These are phyloP conservation scores for Debaryomyces sp. DNA, from an alignment of 1,139 yeast species.

Conservation along the genomic window DNA sequence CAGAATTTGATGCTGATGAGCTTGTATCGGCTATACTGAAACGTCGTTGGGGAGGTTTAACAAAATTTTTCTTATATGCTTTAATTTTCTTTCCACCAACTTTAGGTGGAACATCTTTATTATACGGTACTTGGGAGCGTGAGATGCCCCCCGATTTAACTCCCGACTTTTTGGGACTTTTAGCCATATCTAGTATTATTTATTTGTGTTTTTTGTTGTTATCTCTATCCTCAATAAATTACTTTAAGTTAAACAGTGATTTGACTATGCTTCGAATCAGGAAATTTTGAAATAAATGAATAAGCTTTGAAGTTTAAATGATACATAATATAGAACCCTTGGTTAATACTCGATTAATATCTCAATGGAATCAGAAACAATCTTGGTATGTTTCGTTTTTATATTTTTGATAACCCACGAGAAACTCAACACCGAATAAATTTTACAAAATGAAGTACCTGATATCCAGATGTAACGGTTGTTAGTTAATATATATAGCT, in stretches of 20 bases:
- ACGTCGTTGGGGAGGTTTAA: slow-evolving; percentile 25
- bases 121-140: background rate
- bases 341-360: background rate
- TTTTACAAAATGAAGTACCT: background rate
- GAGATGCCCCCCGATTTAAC: slow-evolving; percentile 4
- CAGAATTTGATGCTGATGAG: slow-evolving; percentile 35
- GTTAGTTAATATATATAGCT: background rate
- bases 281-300: slow-evolving; percentile 6
- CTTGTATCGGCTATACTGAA: slow-evolving; percentile 48
- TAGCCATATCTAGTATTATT: slow-evolving; percentile 26
- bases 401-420: background rate
- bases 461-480: background rate
- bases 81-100: slow-evolving; percentile 41
- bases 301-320: background rate
- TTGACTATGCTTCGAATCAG: slow-evolving; percentile 6
- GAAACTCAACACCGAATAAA: background rate
- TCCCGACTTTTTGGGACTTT: slow-evolving; percentile 30
- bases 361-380: slow-evolving; percentile 4
- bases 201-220: background rate
- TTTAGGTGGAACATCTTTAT: background rate
- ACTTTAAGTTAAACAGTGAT: background rate
- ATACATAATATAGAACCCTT: slow-evolving; percentile 8
- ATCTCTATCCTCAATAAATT: background rate
- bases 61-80: slow-evolving; percentile 17
- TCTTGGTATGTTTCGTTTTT: slow-evolving; percentile 1